A percentile compares a stretch with the other conserved stretches of the same genome.
These are phyloP conservation scores for Solanum habrochaites DNA, from an alignment of 257 asterid genomes.

Conservation along the genomic window DNA sequence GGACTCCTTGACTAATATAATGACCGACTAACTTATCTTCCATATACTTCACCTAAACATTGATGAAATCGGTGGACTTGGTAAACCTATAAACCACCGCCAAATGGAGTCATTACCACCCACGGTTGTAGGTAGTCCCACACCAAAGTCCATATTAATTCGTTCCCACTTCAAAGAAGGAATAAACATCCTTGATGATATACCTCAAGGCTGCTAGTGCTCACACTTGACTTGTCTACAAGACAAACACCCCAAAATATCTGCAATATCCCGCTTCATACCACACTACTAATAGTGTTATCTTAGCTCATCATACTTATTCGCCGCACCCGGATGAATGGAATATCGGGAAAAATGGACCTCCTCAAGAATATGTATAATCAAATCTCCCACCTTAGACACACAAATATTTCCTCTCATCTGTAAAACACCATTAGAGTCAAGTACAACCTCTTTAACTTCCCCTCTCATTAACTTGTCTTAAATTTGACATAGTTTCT, in stretches of 20 bases:
- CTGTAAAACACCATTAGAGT: background rate
- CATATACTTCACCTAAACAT: background rate
- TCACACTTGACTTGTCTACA: background rate
- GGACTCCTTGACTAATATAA: background rate
- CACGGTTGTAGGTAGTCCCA: background rate
- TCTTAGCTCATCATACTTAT: background rate
- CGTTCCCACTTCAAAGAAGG: background rate
- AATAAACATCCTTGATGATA: background rate
- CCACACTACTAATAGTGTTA: background rate
- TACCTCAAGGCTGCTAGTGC: background rate
- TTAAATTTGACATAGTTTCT: too few relatives aligned
- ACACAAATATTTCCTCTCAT: background rate
- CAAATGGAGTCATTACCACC: background rate
- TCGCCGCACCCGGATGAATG: background rate
- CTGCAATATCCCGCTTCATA: background rate
- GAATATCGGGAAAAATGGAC: background rate
- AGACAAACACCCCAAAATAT: background rate
- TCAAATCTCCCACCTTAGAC: background rate
- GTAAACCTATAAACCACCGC: background rate
- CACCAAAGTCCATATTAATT: background rate
- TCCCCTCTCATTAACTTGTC: background rate
- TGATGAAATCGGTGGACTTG: background rate
- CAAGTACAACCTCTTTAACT: background rate
- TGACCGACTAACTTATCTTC: background rate
- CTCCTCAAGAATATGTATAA: background rate